Evolutionary conservation across 352 stramenopile genomes (phyloP), one percentile per base, ranked within the genome.

Genomic region (Phytophthora constricta): DNA sequence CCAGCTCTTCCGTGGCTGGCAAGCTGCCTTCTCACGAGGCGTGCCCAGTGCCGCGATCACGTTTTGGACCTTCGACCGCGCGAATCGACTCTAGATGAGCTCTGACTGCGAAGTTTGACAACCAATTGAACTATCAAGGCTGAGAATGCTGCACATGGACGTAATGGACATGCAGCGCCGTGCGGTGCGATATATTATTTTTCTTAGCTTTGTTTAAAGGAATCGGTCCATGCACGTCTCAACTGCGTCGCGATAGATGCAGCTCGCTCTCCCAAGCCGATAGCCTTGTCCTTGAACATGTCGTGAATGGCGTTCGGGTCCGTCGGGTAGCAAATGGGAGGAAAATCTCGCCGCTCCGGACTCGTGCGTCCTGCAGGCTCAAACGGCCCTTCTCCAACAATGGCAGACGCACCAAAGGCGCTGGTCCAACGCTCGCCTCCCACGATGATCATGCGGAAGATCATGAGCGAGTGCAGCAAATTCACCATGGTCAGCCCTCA

Each of bases 401-500:
- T 85, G 5, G 86, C 90, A 23, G 84, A 92, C 1, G 84, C 90
- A 16, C 90, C 90, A 67, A 96, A 97, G 14, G 88, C 83, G 55
- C 84, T 93, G 41, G 86, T 94, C 90, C 90, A 97, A 49, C 71
- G 79, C 65, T 94, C 88, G 20, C 90, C 90, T 23, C 88, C 90
- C 11, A 96, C 90, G 31, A 92, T 76, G 43, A 95, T 80, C 76
- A 97, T 86, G 61, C 89, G 86, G 58, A 95, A 95, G 54, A 97
- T 87, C 68, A 97, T 82, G 77, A 97, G 89, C 31, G 83, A 92
- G 52, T 93, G 81, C 23, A 97, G 70, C 41, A 97, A 66, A 42
- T 91, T 91, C 48, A 96, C 83, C 78, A 95, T 93, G 8, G 86
- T 91, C 49, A 92, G 79, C 69, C 96, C 90, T 95, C 87, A 8